Percentiles rank a stretch among this genome's conserved stretches.
These are phyloP conservation scores for Kwoniella shivajii DNA, from an alignment of 1,284 basidiomycete species.

Conservation along the genomic window DNA sequence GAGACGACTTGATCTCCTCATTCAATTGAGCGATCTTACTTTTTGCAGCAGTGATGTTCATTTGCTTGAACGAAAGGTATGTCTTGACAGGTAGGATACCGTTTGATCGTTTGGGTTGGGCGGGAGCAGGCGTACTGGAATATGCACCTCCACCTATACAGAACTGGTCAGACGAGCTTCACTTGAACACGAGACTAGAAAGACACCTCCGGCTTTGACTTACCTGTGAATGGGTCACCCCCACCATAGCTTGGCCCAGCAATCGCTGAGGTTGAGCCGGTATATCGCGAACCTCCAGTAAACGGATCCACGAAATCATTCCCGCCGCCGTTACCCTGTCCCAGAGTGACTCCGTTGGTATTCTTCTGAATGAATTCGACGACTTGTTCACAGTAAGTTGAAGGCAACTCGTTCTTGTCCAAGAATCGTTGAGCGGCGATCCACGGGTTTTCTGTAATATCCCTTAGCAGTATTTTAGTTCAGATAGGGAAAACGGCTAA, in stretches of 20 bases:
- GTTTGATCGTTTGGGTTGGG: slow-evolving; percentile 51
- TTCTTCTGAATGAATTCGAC: slow-evolving; percentile 94
- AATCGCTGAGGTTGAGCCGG: slow-evolving; percentile 24
- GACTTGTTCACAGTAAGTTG: slow-evolving; percentile 84
- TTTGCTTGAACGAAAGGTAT: slow-evolving; percentile 77
- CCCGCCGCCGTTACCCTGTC: slow-evolving; percentile 34
- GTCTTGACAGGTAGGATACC: slow-evolving; percentile 52
- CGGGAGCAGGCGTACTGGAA: slow-evolving; percentile 35
- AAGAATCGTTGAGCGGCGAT: slow-evolving; percentile 87
- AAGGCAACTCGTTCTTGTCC: slow-evolving; percentile 77
- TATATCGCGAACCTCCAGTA: slow-evolving; percentile 73
- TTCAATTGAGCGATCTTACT: slow-evolving; percentile 82
- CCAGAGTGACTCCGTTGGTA: slow-evolving; percentile 69
- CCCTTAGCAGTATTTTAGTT: neutral
- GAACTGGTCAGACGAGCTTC: neutral
- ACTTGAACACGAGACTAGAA: no score
- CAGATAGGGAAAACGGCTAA: no score
- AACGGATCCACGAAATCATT: slow-evolving; percentile 77
- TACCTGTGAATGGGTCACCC: slow-evolving; percentile 47
- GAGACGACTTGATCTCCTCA: slow-evolving; percentile 61
- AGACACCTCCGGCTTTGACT: no score
- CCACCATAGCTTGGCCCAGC: slow-evolving; percentile 22
- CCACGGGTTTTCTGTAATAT: slow-evolving; percentile 80
- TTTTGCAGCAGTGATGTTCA: slow-evolving; percentile 83
- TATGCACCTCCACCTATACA: slow-evolving; percentile 38